A percentile compares a stretch with the other conserved stretches of the same genome.
phyloP scores from a whole-genome alignment of 495 filamentous ascomycete genomes.

The Sporormia fimetaria region DNA sequence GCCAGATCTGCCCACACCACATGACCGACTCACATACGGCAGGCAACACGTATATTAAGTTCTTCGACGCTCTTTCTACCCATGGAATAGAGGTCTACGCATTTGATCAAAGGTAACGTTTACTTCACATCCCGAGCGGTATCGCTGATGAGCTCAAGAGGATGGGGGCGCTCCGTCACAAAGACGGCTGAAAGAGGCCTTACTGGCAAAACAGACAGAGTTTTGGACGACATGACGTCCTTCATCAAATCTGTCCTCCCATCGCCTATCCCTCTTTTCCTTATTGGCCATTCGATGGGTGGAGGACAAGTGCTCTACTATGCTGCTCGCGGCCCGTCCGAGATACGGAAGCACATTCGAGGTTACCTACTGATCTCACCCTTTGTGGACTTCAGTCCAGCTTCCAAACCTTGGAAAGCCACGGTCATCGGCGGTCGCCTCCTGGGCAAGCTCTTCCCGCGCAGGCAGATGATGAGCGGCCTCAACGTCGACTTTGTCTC shows the following conservation, averaged over 20 bases:
- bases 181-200: constrained; percentile 46
- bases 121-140: background rate
- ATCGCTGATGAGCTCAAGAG: constrained; percentile 24
- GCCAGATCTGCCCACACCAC: background rate
- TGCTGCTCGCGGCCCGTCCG: constrained; percentile 32
- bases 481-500: constrained; percentile 49
- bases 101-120: constrained; percentile 63
- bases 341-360: constrained; percentile 34
- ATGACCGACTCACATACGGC: constrained; percentile 6
- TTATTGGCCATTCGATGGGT: constrained; percentile 84
- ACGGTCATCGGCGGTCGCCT: constrained; percentile 50
- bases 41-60: constrained; percentile 55
- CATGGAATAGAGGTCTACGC: constrained; percentile 59
- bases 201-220: constrained; percentile 57
- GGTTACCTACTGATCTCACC: constrained; percentile 61
- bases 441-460: constrained; percentile 53
- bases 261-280: constrained; percentile 55
- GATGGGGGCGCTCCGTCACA: constrained; percentile 46
- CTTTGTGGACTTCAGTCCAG: constrained; percentile 55
- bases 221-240: constrained; percentile 65
- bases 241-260: constrained; percentile 46
- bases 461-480: constrained; percentile 43
- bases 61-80: constrained; percentile 58
- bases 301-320: constrained; percentile 58
- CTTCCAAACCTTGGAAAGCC: constrained; percentile 45